Conservation (phyloP, 768 basidiomycete genomes). For the Auriscalpium microsporum region DNA sequence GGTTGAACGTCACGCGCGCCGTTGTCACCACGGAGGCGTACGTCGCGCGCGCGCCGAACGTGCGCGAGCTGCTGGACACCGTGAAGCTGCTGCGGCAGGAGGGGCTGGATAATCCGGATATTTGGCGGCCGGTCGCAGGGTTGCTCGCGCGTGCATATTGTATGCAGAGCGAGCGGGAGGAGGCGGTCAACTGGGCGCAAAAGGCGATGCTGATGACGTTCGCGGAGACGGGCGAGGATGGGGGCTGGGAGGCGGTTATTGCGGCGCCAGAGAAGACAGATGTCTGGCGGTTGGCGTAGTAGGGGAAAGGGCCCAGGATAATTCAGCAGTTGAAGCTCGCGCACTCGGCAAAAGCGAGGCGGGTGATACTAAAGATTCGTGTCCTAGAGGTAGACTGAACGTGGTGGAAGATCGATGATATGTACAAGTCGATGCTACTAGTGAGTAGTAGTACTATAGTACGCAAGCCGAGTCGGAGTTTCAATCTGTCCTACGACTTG, state of each 20-base stretch:
- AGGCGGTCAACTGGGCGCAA: constrained; percentile 5
- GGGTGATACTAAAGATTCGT: too few relatives aligned
- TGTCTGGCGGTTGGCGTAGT: not conserved
- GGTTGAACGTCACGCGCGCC: constrained; percentile 18
- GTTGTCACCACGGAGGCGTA: constrained; percentile 12
- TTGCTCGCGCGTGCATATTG: constrained; percentile 1
- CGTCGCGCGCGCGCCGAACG: not conserved
- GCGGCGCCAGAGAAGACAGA: constrained; percentile 3
- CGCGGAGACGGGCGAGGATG: constrained; percentile 6
- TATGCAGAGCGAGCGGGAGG: not conserved
- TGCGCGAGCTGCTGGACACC: not conserved
- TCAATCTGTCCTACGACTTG: too few relatives aligned
- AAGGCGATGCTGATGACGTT: constrained; percentile 4
- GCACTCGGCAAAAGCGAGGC: too few relatives aligned
- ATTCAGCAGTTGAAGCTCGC: not conserved
- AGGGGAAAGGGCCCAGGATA: not conserved
- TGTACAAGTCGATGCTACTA: too few relatives aligned
- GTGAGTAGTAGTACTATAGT: too few relatives aligned
- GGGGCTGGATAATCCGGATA: constrained; percentile 1
- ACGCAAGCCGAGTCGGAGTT: too few relatives aligned
- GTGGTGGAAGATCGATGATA: too few relatives aligned
- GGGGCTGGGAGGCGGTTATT: constrained; percentile 9
- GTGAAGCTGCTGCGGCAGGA: constrained; percentile 2
- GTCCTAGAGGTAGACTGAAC: too few relatives aligned
- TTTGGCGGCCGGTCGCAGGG: constrained; percentile 3